Evolutionary conservation across 2,329 filamentous ascomycete species (phyloP).

Genomic region (Chaetomium olivaceum): DNA sequence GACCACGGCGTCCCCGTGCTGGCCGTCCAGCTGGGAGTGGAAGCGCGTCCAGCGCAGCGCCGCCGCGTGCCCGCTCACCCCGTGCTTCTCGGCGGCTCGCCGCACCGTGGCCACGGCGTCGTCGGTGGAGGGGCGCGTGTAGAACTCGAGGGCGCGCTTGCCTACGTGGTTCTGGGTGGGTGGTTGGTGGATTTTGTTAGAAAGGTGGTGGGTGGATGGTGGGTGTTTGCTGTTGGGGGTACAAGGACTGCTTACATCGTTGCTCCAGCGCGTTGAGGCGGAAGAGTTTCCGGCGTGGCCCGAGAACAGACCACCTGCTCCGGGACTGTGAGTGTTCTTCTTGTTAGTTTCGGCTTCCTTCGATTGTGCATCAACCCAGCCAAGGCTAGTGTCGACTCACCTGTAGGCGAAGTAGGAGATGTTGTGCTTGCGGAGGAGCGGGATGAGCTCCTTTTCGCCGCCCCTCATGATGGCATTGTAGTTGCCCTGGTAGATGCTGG

Average conservation of each 20-base stretch:
- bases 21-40: neutral
- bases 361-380: neutral
- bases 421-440: neutral
- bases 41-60: neutral
- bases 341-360: neutral
- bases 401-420: neutral
- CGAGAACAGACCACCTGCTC: neutral
- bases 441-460: neutral
- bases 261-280: neutral
- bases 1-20: neutral
- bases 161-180: neutral
- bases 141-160: neutral
- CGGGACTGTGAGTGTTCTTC: neutral
- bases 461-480: neutral
- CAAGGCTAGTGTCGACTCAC: neutral
- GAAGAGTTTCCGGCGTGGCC: neutral
- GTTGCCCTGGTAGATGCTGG: neutral
- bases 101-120: neutral
- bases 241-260: neutral
- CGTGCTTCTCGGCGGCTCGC: neutral
- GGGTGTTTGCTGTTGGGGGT: neutral
- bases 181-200: neutral
- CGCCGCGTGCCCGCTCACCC: neutral
- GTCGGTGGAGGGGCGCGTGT: neutral
- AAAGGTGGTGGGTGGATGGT: too few species aligned